Percentiles rank a stretch among this genome's conserved stretches.
Evolutionary conservation across 768 basidiomycete genomes (phyloP).

Genomic region (Cystofilobasidium macerans): DNA sequence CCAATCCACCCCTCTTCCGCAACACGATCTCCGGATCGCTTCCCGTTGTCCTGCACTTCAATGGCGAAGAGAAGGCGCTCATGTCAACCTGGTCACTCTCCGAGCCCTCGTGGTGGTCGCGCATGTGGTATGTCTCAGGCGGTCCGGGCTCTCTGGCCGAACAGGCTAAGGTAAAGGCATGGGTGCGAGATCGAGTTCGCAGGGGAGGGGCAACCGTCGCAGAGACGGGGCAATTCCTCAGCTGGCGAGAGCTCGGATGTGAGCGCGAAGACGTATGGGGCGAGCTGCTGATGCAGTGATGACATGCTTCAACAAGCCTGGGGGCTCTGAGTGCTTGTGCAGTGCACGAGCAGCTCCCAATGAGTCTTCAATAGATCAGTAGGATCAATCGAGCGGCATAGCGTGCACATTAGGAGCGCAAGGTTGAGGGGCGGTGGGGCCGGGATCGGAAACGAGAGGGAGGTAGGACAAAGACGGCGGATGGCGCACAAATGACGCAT

Average conservation of each 20-base stretch:
- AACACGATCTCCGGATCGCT: background rate
- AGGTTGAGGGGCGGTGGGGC: no score
- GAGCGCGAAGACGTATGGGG: slow-evolving; percentile 9
- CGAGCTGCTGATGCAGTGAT: no score
- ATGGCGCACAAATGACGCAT: no score
- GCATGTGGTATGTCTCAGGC: background rate
- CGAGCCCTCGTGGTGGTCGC: background rate
- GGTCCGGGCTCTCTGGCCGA: background rate
- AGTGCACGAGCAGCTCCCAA: no score
- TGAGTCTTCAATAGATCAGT: no score
- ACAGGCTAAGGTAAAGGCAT: background rate
- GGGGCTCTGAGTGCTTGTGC: no score
- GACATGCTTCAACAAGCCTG: no score
- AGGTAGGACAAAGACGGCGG: no score
- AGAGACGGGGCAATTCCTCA: background rate
- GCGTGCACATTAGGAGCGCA: no score
- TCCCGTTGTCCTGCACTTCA: background rate
- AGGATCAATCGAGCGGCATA: no score
- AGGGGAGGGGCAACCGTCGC: background rate
- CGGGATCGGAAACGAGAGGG: no score
- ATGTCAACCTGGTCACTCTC: no score
- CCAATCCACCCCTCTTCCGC: background rate
- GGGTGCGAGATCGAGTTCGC: background rate
- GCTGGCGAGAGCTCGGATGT: slow-evolving; percentile 8
- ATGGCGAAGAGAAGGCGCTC: background rate